Evolutionary conservation across 1,284 basidiomycete species (phyloP).

Genomic region (Cutaneotrichosporon arboriforme): DNA sequence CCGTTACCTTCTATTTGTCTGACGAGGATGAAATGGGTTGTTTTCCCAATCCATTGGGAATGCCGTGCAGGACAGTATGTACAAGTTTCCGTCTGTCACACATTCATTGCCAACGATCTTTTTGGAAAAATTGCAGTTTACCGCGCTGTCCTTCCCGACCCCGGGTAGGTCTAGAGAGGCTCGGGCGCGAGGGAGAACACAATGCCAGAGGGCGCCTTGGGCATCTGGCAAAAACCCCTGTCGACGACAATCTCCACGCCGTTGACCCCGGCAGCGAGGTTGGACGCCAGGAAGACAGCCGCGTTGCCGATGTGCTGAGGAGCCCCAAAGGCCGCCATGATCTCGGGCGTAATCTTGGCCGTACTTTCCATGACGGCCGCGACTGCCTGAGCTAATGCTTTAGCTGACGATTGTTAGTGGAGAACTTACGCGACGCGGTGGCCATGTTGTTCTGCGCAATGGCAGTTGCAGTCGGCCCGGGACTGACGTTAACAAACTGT

Average conservation of each 20-base stretch:
- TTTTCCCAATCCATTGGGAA: too few relatives aligned
- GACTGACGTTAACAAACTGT: background rate
- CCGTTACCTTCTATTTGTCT: too few relatives aligned
- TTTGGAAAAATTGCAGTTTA: too few relatives aligned
- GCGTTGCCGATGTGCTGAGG: slow-evolving; percentile 10
- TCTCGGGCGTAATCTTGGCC: background rate
- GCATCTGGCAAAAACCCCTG: slow-evolving; percentile 10
- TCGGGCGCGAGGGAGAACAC: slow-evolving; percentile 4
- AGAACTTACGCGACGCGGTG: slow-evolving; percentile 9
- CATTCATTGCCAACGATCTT: too few relatives aligned
- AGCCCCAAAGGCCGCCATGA: background rate
- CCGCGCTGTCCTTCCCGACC: too few relatives aligned
- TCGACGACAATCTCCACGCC: slow-evolving; percentile 16
- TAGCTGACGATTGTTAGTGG: too few relatives aligned
- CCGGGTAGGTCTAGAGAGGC: too few relatives aligned
- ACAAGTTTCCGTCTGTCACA: too few relatives aligned
- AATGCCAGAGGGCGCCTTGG: slow-evolving; percentile 5
- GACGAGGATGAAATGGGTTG: too few relatives aligned
- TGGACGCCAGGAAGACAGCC: slow-evolving; percentile 14
- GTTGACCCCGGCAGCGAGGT: slow-evolving; percentile 9
- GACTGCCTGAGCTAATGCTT: background rate
- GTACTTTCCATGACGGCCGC: background rate
- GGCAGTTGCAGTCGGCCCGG: slow-evolving; percentile 8
- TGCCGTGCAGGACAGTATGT: too few relatives aligned
- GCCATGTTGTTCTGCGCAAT: slow-evolving; percentile 9